phyloP scores from a whole-genome alignment of 176 grass and related monocot species.

The Oryza officinalis region DNA sequence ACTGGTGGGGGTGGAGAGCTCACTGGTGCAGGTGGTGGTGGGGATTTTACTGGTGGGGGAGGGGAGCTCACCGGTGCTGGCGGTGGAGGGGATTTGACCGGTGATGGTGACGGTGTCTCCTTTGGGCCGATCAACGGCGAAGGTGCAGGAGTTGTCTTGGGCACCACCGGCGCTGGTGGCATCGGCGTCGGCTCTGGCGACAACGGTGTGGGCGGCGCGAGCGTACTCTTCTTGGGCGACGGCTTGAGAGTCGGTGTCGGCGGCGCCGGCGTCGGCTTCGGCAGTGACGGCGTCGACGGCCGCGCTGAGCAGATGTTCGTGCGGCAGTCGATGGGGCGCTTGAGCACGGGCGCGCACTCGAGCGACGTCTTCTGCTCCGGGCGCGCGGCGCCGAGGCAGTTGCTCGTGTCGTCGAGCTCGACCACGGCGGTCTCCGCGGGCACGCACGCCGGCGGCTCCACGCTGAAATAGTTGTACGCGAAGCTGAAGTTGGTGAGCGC shows the following conservation, averaged over 20 bases:
- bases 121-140: background rate
- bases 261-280: background rate
- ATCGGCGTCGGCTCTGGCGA: no score
- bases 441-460: slow-evolving; percentile 37
- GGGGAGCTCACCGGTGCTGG: background rate
- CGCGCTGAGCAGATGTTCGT: slow-evolving; percentile 38
- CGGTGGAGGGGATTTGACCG: no score
- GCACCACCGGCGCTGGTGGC: no score
- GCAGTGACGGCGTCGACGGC: background rate
- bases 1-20: background rate
- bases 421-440: background rate
- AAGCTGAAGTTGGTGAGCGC: slow-evolving; percentile 62
- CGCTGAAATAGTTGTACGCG: slow-evolving; percentile 66
- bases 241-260: no score
- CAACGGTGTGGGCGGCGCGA: background rate
- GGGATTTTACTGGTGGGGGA: background rate
- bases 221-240: background rate
- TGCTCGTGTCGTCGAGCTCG: slow-evolving; percentile 50
- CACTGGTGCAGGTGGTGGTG: background rate
- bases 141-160: no score
- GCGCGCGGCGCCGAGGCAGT: slow-evolving; percentile 44
- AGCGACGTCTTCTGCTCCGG: slow-evolving; percentile 39
- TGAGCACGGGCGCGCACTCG: slow-evolving; percentile 44
- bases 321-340: slow-evolving; percentile 48
- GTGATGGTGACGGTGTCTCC: background rate